Evolutionary conservation across 2,329 filamentous ascomycete genomes (phyloP).

Genomic region (Colletotrichum cordylinicola): DNA sequence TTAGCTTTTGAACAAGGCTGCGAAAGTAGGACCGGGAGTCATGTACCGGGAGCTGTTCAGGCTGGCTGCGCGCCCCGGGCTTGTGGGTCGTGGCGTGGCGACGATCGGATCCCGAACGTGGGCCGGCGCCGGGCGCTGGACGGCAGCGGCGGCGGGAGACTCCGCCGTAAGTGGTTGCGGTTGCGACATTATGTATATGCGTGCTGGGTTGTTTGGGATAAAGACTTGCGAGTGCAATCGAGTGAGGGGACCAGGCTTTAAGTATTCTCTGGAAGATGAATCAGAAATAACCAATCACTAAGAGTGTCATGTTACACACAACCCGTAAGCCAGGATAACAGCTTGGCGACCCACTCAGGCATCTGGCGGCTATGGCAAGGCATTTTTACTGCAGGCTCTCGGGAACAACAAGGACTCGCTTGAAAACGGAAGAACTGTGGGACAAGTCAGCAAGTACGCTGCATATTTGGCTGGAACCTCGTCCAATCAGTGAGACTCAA

Average conservation of each 20-base stretch:
- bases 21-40: too few species aligned
- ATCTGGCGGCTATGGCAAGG: background rate
- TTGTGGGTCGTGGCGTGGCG: background rate
- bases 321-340: background rate
- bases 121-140: background rate
- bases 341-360: background rate
- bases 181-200: background rate
- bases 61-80: background rate
- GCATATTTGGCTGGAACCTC: background rate
- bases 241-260: background rate
- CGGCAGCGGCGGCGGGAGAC: background rate
- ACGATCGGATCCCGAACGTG: background rate
- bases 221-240: background rate
- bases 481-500: background rate
- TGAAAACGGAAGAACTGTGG: background rate
- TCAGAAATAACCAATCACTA: background rate
- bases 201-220: background rate
- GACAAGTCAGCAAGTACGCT: background rate
- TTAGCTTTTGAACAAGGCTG: background rate
- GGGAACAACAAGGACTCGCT: background rate
- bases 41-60: background rate
- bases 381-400: background rate
- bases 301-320: background rate
- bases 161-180: background rate
- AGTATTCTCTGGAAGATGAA: fast-evolving